Conservation (phyloP, 257 asterid species). For the Nicotiana knightiana region DNA sequence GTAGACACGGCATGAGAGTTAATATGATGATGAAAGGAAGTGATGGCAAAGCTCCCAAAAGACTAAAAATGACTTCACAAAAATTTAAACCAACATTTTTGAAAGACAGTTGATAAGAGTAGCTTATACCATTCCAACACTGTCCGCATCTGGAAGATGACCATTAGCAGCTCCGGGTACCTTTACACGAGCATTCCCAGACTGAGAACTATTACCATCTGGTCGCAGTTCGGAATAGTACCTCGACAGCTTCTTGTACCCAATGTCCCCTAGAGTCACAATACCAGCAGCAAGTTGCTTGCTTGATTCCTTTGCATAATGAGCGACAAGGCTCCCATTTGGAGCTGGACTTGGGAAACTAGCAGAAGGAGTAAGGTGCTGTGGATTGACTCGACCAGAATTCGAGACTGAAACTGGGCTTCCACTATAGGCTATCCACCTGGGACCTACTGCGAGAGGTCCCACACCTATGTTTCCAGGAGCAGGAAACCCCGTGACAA, state of each 20-base stretch:
- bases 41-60: not conserved
- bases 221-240: conserved; percentile 73
- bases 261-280: conserved; percentile 82
- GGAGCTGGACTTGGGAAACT: conserved; percentile 52
- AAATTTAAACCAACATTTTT: not conserved
- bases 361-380: conserved; percentile 54
- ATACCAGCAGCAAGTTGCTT: conserved; percentile 92
- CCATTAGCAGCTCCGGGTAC: conserved; percentile 50
- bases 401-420: conserved; percentile 54
- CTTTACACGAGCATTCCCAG: conserved; percentile 41
- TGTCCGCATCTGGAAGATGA: conserved; percentile 47
- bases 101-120: conserved; percentile 2
- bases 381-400: conserved; percentile 73
- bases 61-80: not conserved
- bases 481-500: conserved; percentile 45
- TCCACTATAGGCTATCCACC: conserved; percentile 98
- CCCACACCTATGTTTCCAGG: conserved; percentile 65
- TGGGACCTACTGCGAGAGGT: conserved; percentile 89
- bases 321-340: conserved; percentile 86
- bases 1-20: not conserved
- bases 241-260: conserved; percentile 73
- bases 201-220: conserved; percentile 51
- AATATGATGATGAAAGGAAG: not conserved
- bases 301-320: conserved; percentile 94
- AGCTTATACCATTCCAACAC: conserved; percentile 72